These are phyloP conservation scores for Leccinum rimulosum DNA, from an alignment of 768 basidiomycete species.

Conservation along the genomic window DNA sequence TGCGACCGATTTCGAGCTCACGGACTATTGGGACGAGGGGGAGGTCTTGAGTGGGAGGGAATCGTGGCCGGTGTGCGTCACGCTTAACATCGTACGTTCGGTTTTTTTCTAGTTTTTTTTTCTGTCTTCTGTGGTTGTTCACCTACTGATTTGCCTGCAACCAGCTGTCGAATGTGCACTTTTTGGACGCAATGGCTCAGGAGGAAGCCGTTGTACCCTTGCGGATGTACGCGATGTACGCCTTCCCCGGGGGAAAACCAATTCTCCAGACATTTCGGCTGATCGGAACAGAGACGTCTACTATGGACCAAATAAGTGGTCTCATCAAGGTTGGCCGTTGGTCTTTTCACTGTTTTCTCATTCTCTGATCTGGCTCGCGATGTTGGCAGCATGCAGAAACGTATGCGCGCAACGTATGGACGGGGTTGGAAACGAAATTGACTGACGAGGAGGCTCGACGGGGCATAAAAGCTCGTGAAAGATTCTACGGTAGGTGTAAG, in stretches of 20 bases:
- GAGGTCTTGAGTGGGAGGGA: constrained; percentile 60
- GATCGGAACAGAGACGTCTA: constrained; percentile 61
- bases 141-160: neutral
- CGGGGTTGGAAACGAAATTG: constrained; percentile 59
- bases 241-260: constrained; percentile 46
- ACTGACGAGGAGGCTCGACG: constrained; percentile 61
- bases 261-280: constrained; percentile 62
- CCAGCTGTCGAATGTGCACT: constrained; percentile 59
- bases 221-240: constrained; percentile 61
- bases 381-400: constrained; percentile 59
- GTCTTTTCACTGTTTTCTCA: neutral
- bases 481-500: constrained; percentile 36
- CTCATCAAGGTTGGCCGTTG: constrained; percentile 50
- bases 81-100: constrained; percentile 67
- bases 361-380: constrained; percentile 44
- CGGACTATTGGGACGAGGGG: constrained; percentile 88
- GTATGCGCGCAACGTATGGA: constrained; percentile 56
- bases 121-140: neutral
- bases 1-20: constrained; percentile 81
- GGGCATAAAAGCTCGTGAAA: constrained; percentile 57
- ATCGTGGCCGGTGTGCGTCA: constrained; percentile 73
- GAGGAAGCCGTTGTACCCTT: constrained; percentile 71
- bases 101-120: no score
- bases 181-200: constrained; percentile 67
- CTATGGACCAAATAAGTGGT: constrained; percentile 43